Conservation (phyloP, 768 basidiomycete genomes). For the Multifurca ochricompacta region DNA sequence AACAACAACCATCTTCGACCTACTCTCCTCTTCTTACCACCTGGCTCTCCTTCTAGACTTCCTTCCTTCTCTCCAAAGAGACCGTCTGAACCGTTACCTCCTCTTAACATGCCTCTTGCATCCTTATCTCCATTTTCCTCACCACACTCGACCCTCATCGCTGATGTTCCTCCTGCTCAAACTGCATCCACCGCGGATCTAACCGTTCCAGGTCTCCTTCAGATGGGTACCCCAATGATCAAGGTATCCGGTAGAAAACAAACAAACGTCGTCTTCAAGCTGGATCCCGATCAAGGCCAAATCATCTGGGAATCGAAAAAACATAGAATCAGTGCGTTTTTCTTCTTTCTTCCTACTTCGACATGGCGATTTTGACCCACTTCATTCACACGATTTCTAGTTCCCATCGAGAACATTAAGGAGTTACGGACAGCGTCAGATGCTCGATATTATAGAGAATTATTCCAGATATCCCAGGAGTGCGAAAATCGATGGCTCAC, state of each 20-base stretch:
- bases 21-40: conserved; percentile 4
- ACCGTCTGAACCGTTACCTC: neutral
- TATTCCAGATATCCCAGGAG: conserved; percentile 55
- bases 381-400: conserved; percentile 32
- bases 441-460: conserved; percentile 61
- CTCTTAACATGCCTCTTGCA: neutral
- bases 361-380: neutral
- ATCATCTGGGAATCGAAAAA: conserved; percentile 74
- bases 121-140: neutral
- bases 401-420: conserved; percentile 79
- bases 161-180: neutral
- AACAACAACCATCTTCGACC: neutral
- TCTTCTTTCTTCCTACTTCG: neutral
- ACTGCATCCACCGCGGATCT: conserved; percentile 28
- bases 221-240: conserved; percentile 64
- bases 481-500: conserved; percentile 76
- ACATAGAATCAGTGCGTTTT: conserved; percentile 49
- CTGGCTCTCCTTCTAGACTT: neutral
- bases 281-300: conserved; percentile 76
- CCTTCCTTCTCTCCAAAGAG: neutral
- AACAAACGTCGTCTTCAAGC: conserved; percentile 58
- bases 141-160: neutral
- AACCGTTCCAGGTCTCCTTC: conserved; percentile 49
- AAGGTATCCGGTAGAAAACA: conserved; percentile 77
- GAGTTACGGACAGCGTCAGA: conserved; percentile 74